phyloP scores from a whole-genome alignment of 768 basidiomycete genomes.

The Candolleomyces efflorescens region DNA sequence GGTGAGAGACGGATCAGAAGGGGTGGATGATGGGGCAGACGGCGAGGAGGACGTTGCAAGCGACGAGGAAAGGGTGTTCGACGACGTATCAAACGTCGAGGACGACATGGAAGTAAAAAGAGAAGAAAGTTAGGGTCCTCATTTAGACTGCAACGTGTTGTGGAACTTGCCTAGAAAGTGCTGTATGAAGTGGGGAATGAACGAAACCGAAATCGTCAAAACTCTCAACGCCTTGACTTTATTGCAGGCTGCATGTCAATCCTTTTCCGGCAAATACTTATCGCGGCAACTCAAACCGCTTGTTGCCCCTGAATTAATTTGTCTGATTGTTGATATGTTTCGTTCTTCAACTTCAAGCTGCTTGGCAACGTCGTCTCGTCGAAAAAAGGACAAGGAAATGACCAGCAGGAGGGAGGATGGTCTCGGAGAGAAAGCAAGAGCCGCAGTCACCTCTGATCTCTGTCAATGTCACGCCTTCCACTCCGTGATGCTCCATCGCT shows the following conservation, averaged over 20 bases:
- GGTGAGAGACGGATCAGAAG: neutral
- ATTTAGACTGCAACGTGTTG: neutral
- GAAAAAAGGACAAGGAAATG: too few species aligned
- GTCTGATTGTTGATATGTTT: neutral
- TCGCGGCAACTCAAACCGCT: neutral
- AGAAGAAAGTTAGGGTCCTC: neutral
- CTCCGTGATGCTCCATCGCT: too few species aligned
- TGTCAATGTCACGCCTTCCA: too few species aligned
- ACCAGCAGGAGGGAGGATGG: too few species aligned
- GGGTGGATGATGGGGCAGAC: too few species aligned
- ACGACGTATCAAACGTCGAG: conserved; percentile 2
- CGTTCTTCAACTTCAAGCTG: neutral
- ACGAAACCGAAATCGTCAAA: too few species aligned
- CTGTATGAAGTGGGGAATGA: neutral
- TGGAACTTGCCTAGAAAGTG: neutral
- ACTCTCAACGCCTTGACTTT: too few species aligned
- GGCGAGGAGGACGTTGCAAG: neutral
- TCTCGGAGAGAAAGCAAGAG: too few species aligned
- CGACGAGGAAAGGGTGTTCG: neutral
- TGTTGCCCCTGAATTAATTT: neutral
- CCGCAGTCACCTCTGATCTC: too few species aligned
- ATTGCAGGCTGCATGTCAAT: neutral
- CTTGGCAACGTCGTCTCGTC: neutral
- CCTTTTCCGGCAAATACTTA: neutral
- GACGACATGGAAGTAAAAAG: neutral